A percentile compares a stretch with the other conserved stretches of the same genome.
phyloP scores from a whole-genome alignment of 2,329 filamentous ascomycete species.

The Trichophaea hybrida region DNA sequence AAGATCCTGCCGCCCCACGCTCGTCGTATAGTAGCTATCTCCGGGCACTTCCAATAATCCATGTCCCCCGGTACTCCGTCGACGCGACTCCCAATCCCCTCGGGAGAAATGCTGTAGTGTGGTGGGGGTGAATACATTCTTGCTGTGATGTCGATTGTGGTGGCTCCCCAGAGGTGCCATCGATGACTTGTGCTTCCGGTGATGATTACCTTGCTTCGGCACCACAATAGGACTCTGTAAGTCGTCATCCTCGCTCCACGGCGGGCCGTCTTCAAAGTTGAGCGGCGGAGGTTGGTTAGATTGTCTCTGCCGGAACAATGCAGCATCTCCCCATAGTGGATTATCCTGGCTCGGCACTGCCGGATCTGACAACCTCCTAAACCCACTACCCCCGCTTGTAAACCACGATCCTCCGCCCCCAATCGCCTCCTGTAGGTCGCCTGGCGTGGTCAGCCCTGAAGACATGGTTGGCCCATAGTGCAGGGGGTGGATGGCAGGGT shows the following conservation, averaged over 20 bases:
- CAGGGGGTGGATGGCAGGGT: slow-evolving; percentile 64
- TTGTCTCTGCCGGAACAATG: slow-evolving; percentile 34
- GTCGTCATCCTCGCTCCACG: slow-evolving; percentile 92
- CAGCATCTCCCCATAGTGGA: slow-evolving; percentile 38
- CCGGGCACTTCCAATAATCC: slow-evolving; percentile 11
- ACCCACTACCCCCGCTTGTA: slow-evolving; percentile 19
- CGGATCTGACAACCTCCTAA: slow-evolving; percentile 63
- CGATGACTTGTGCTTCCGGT: slow-evolving; percentile 71
- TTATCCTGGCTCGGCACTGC: slow-evolving; percentile 12
- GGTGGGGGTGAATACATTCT: slow-evolving; percentile 19
- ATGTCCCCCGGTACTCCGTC: background rate
- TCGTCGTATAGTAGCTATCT: slow-evolving; percentile 19
- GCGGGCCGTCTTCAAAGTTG: slow-evolving; percentile 73
- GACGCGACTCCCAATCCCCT: background rate
- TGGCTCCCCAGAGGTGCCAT: slow-evolving; percentile 33
- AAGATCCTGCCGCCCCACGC: slow-evolving; percentile 17
- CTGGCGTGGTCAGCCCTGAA: slow-evolving; percentile 71
- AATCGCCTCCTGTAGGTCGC: slow-evolving; percentile 24
- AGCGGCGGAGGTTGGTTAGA: slow-evolving; percentile 62
- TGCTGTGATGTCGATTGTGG: slow-evolving; percentile 18
- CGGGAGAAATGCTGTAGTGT: slow-evolving; percentile 12
- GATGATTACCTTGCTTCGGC: slow-evolving; percentile 45
- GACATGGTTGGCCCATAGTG: slow-evolving; percentile 85
- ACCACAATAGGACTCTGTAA: slow-evolving; percentile 78
- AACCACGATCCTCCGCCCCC: slow-evolving; percentile 16